Base-by-base conservation (phyloP, 148 eudicot species). In the Hydrangea macrophylla region DNA sequence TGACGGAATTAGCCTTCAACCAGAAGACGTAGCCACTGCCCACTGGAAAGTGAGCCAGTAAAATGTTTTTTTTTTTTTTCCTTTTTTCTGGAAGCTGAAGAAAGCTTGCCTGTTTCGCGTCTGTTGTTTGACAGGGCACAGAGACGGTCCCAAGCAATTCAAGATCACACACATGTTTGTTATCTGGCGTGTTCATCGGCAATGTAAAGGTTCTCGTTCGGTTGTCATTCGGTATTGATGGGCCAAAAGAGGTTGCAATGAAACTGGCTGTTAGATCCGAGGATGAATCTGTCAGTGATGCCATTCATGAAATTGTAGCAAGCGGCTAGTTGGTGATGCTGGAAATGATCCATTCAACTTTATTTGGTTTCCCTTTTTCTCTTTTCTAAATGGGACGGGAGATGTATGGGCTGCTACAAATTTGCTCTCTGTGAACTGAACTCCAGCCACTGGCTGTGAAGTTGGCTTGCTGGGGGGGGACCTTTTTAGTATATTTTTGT, bases 181-280 rank as follows among this genome's bases (percentile, higher is more conserved):
- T 94, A 50, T 94, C 99, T 31, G 99, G 99, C 36, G 82, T 90
- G 32, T 94, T 77, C 79, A 88, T 90, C 58, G 99, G 99, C 64
- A 85, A 85, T 33, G 85, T 76, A 32, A 94, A 87, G 82, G 99
- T 91, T 30, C 91, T 94, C 5, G 99, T 87, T 44, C 89, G 99
- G 22, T 57, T 86, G 63, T 92, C 90, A 25, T 87, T 94, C 62
- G 97, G 97, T 33, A 77, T 94, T 17, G 99, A 91, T 71, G 81
- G 86, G 25, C 79, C 76, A 62, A 81, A 84, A 73, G 99, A 94
- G 76, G 99, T 94, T 53, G 99, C 99, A 1, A 94, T 94, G 99
- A 94, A 94, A 69, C 87, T 94, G 9, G 81, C 88, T 24, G 99
- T 94, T 32, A 84, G 99, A 84, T 90, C 99, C 7, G 97, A 94